A percentile compares a stretch with the other conserved stretches of the same genome.
Conservation (phyloP, 2,329 filamentous ascomycete genomes). For the Nothomitra cinnamomea region DNA sequence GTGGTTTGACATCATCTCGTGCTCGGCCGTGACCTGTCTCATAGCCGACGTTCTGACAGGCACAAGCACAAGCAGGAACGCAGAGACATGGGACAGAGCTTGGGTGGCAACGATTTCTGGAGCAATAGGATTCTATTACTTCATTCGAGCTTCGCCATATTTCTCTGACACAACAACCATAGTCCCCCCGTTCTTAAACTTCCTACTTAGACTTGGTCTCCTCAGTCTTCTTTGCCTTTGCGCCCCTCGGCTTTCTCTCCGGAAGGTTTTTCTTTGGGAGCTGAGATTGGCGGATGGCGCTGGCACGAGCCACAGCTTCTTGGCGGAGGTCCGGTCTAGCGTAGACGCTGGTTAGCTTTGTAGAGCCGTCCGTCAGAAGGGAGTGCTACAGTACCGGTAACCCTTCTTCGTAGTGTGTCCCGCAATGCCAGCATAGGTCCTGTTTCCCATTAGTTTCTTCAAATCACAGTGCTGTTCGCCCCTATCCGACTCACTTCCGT, state of each 20-base stretch:
- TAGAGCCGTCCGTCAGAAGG: neutral
- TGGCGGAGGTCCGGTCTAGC: slow-evolving; percentile 26
- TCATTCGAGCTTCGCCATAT: neutral
- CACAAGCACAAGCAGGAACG: slow-evolving; percentile 10
- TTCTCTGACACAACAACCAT: slow-evolving; percentile 13
- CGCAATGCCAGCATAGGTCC: slow-evolving; percentile 81
- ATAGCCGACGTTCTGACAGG: neutral
- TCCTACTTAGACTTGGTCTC: slow-evolving; percentile 22
- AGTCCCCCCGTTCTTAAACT: slow-evolving; percentile 1
- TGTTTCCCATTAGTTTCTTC: slow-evolving; percentile 20
- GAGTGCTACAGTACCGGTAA: slow-evolving; percentile 45
- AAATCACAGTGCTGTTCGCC: too few relatives aligned
- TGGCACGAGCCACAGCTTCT: slow-evolving; percentile 68
- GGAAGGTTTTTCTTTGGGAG: slow-evolving; percentile 57
- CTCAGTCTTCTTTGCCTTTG: slow-evolving; percentile 58
- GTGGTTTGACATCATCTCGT: neutral
- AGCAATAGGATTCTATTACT: slow-evolving; percentile 7
- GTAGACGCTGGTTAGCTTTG: slow-evolving; percentile 1
- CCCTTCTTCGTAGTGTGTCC: slow-evolving; percentile 64
- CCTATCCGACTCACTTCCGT: slow-evolving; percentile 50
- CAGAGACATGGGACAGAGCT: slow-evolving; percentile 10
- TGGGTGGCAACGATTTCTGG: slow-evolving; percentile 7
- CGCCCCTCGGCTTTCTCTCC: slow-evolving; percentile 60
- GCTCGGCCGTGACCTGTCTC: neutral
- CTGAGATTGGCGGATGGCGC: slow-evolving; percentile 68